A percentile compares a stretch with the other conserved stretches of the same genome.
These are phyloP conservation scores for Penicillium glabrum DNA, from an alignment of 2,329 filamentous ascomycete species.

Conservation along the genomic window DNA sequence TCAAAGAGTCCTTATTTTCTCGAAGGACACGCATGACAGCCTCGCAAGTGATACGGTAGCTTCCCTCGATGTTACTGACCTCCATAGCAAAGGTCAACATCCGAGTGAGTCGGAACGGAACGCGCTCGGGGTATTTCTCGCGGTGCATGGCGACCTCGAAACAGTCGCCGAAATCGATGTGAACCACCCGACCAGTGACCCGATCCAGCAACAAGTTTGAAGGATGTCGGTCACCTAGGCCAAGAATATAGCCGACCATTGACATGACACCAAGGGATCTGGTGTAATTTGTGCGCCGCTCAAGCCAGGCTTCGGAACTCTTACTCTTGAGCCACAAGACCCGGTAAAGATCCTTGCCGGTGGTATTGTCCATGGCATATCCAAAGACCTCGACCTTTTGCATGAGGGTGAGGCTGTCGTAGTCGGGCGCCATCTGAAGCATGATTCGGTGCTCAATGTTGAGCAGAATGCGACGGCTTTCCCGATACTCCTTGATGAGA, in stretches of 20 bases:
- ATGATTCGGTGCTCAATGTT: conserved; percentile 99
- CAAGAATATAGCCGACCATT: conserved; percentile 99
- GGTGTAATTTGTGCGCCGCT: conserved; percentile 97
- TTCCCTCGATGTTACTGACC: conserved; percentile 98
- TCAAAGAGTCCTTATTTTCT: conserved; percentile 96
- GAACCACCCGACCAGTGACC: conserved; percentile 92
- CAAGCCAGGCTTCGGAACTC: conserved; percentile 96
- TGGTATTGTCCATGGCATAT: conserved; percentile 98
- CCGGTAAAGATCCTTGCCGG: conserved; percentile 95
- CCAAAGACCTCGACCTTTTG: conserved; percentile 99
- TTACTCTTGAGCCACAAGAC: conserved; percentile 99
- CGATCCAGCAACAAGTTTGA: conserved; percentile 98
- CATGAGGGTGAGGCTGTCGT: conserved; percentile 98
- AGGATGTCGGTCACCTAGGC: conserved; percentile 92
- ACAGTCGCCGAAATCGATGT: conserved; percentile 99
- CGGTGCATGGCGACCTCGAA: conserved; percentile 99
- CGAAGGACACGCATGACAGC: conserved; percentile 96
- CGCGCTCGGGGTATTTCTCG: conserved; percentile 96
- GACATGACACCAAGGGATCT: conserved; percentile 97
- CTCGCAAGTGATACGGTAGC: conserved; percentile 96
- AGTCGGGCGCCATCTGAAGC: conserved; percentile 99
- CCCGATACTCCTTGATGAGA: conserved; percentile 94
- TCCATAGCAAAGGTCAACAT: conserved; percentile 99
- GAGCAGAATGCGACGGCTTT: conserved; percentile 92
- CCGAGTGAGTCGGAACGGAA: conserved; percentile 94